These are phyloP conservation scores for Cutaneotrichosporon arboriforme DNA, from an alignment of 1,284 basidiomycete species.

Conservation along the genomic window DNA sequence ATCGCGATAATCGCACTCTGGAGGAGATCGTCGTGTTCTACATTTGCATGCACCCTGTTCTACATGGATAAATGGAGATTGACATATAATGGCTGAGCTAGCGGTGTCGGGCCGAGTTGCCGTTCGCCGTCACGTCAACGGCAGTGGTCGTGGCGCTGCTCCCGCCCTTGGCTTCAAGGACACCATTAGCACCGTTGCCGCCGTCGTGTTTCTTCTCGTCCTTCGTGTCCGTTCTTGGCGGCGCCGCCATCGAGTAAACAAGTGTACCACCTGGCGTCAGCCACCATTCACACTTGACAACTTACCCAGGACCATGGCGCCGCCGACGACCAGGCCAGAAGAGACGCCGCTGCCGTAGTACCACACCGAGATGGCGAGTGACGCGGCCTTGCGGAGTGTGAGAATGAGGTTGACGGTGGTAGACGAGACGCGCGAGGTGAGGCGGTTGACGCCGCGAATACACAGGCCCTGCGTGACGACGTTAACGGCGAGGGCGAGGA, in stretches of 20 bases:
- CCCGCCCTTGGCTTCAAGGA: background rate
- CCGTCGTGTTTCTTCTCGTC: constrained; percentile 2
- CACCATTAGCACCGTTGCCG: background rate
- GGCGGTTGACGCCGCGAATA: constrained; percentile 80
- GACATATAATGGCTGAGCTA: background rate
- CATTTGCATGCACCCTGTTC: constrained; percentile 21
- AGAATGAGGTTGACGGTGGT: constrained; percentile 82
- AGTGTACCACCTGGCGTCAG: constrained; percentile 20
- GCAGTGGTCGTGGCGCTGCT: background rate
- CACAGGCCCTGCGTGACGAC: constrained; percentile 81
- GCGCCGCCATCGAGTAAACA: constrained; percentile 20
- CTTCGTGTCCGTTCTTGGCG: background rate
- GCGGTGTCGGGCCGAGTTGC: background rate
- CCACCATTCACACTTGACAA: background rate
- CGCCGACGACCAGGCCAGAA: constrained; percentile 37
- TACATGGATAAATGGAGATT: constrained; percentile 1
- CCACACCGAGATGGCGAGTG: constrained; percentile 59
- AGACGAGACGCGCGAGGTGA: constrained; percentile 66
- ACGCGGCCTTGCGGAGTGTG: constrained; percentile 82
- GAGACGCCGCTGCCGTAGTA: constrained; percentile 42
- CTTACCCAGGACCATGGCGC: constrained; percentile 37
- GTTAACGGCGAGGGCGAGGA: constrained; percentile 66
- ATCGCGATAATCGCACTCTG: background rate
- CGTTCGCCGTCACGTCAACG: background rate
- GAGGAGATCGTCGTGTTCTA: constrained; percentile 6